A percentile compares a stretch with the other conserved stretches of the same genome.
Conservation (phyloP, 2,329 filamentous ascomycete genomes). For the Rutstroemia sp. region DNA sequence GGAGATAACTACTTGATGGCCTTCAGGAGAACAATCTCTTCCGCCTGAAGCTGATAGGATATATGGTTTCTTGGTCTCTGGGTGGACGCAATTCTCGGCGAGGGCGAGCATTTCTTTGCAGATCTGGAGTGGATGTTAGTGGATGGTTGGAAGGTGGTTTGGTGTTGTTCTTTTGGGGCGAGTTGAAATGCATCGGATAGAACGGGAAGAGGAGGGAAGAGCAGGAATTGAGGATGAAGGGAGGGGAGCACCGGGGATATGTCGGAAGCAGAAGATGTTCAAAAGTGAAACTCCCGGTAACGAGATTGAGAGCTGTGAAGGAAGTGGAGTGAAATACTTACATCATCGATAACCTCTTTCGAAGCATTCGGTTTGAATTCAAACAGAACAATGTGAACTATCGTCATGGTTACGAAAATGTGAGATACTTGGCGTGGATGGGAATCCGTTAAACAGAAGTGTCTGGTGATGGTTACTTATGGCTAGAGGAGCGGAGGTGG, state of each 20-base stretch:
- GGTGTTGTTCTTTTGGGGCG: no score
- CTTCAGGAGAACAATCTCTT: conserved; percentile 54
- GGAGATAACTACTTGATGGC: conserved; percentile 42
- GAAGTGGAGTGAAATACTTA: conserved; percentile 30
- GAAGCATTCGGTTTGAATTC: conserved; percentile 49
- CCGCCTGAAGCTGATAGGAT: conserved; percentile 52
- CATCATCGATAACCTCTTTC: conserved; percentile 46
- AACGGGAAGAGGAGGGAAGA: not conserved
- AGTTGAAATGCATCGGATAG: no score
- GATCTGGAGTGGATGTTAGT: conserved; percentile 34
- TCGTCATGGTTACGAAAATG: conserved; percentile 41
- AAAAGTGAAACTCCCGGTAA: no score
- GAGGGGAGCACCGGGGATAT: no score
- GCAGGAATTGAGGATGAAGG: no score
- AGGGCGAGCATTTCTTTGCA: conserved; percentile 51
- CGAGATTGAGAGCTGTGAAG: not conserved
- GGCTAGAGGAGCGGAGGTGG: no score
- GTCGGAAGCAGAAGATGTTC: no score
- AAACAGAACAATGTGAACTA: conserved; percentile 64
- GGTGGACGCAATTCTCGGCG: conserved; percentile 51
- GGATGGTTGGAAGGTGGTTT: not conserved
- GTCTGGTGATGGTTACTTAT: no score
- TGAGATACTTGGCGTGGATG: not conserved
- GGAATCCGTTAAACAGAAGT: not conserved
- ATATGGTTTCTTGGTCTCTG: conserved; percentile 50